Conservation (phyloP, 2,329 filamentous ascomycete species). For the Apiospora marii region DNA sequence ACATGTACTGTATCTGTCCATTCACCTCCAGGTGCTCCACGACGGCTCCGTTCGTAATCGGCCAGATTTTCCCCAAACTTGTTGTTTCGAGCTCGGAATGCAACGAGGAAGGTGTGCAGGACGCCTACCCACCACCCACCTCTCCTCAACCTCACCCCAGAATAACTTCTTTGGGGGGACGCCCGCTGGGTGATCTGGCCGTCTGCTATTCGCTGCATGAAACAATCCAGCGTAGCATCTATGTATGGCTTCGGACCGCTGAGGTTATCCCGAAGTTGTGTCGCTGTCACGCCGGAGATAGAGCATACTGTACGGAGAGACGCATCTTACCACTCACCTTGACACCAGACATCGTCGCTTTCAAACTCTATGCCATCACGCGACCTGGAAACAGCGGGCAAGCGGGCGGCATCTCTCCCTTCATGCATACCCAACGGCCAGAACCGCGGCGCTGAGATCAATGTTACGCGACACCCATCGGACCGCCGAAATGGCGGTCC, state of each 20-base stretch:
- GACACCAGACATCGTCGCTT: background rate
- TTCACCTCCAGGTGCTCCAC: background rate
- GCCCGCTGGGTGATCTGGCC: slow-evolving; percentile 5
- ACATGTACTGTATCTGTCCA: slow-evolving; percentile 17
- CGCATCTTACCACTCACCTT: background rate
- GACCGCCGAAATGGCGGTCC: slow-evolving; percentile 11
- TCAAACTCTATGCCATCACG: background rate
- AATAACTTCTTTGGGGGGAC: slow-evolving; percentile 6
- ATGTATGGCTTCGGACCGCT: slow-evolving; percentile 15
- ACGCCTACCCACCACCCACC: background rate
- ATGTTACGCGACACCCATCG: slow-evolving; percentile 9
- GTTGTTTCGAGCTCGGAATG: slow-evolving; percentile 15
- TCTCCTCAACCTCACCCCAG: slow-evolving; percentile 14
- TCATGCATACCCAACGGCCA: background rate
- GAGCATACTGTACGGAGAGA: background rate
- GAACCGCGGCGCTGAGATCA: background rate
- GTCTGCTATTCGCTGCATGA: background rate
- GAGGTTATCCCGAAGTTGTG: slow-evolving; percentile 18
- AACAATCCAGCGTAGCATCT: slow-evolving; percentile 17
- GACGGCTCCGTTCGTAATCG: slow-evolving; percentile 8
- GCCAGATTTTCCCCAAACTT: slow-evolving; percentile 20
- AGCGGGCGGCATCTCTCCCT: background rate
- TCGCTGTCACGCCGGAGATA: slow-evolving; percentile 10
- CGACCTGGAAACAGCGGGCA: slow-evolving; percentile 11
- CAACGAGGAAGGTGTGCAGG: slow-evolving; percentile 10